phyloP scores from a whole-genome alignment of 2,329 filamentous ascomycete genomes.

The Colletotrichum navitas region DNA sequence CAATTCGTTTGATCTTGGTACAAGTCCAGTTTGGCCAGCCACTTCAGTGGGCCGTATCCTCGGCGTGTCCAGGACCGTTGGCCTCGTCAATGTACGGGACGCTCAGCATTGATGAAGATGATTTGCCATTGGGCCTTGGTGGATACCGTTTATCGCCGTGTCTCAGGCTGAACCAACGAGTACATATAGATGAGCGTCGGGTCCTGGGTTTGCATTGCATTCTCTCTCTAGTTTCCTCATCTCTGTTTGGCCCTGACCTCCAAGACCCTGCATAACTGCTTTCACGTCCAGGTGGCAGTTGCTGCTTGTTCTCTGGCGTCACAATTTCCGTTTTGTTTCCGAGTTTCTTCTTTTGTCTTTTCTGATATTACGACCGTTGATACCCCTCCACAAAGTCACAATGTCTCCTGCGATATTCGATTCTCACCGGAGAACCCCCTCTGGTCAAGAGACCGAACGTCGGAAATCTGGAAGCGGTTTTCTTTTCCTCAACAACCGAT shows the following conservation, averaged over 20 bases:
- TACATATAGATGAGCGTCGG: slow-evolving; percentile 35
- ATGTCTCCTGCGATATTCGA: slow-evolving; percentile 41
- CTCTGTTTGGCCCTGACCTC: slow-evolving; percentile 21
- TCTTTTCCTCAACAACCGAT: slow-evolving; percentile 40
- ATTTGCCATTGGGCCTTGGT: slow-evolving; percentile 11
- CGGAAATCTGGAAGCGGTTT: slow-evolving; percentile 39
- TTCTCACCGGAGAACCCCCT: slow-evolving; percentile 22
- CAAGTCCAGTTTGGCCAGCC: slow-evolving; percentile 36
- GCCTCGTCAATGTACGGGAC: slow-evolving; percentile 1
- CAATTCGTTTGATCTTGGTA: slow-evolving; percentile 30
- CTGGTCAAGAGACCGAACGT: slow-evolving; percentile 27
- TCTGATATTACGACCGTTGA: slow-evolving; percentile 32
- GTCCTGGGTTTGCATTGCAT: slow-evolving; percentile 16
- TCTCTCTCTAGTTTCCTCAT: slow-evolving; percentile 27
- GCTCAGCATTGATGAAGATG: slow-evolving; percentile 14
- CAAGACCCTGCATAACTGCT: slow-evolving; percentile 27
- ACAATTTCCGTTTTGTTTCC: slow-evolving; percentile 21
- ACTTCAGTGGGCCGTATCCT: slow-evolving; percentile 35
- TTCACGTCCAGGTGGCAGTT: slow-evolving; percentile 1
- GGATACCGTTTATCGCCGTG: slow-evolving; percentile 12
- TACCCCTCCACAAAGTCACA: slow-evolving; percentile 15
- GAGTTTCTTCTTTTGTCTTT: slow-evolving; percentile 14
- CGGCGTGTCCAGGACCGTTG: slow-evolving; percentile 29
- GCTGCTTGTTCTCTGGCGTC: slow-evolving; percentile 29
- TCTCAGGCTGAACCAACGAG: slow-evolving; percentile 23